Conservation (phyloP, 2,329 filamentous ascomycete species). For the Magnaporthiopsis incrustans region DNA sequence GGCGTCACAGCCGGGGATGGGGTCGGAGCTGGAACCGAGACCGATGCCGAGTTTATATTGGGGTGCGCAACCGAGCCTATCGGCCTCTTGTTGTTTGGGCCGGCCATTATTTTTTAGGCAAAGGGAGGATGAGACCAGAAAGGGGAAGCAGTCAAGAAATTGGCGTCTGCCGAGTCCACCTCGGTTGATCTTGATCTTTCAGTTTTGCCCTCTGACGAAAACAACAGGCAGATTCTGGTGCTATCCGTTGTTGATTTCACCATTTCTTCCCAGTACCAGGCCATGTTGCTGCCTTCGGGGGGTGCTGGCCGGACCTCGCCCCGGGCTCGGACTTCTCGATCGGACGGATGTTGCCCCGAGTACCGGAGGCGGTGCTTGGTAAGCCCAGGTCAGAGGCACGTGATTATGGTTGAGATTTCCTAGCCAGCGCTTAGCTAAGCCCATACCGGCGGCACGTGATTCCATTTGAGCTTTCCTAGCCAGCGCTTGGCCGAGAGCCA, state of each 20-base stretch:
- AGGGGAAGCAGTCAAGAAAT: neutral
- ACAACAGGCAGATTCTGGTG: neutral
- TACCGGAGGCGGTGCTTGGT: constrained; percentile 7
- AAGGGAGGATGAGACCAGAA: neutral
- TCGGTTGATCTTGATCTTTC: neutral
- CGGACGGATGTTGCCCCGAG: constrained; percentile 16
- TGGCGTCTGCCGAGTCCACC: constrained; percentile 1
- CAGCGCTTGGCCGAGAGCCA: too few species aligned
- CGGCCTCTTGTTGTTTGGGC: neutral
- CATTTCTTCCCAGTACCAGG: neutral
- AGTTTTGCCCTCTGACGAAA: neutral
- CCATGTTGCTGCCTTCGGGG: neutral
- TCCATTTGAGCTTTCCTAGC: too few species aligned
- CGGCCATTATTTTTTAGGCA: neutral
- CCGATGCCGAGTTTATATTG: neutral
- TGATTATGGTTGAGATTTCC: neutral
- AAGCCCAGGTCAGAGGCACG: neutral
- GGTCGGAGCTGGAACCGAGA: neutral
- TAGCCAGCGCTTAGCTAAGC: too few species aligned
- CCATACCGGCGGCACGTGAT: too few species aligned
- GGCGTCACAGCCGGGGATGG: constrained; percentile 4
- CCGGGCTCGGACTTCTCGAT: constrained; percentile 13
- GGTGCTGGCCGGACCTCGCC: neutral
- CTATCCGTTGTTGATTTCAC: neutral
- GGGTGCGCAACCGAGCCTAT: neutral